These are phyloP conservation scores for Pestalotiopsis sp. DNA, from an alignment of 2,329 filamentous ascomycete species.

Conservation along the genomic window DNA sequence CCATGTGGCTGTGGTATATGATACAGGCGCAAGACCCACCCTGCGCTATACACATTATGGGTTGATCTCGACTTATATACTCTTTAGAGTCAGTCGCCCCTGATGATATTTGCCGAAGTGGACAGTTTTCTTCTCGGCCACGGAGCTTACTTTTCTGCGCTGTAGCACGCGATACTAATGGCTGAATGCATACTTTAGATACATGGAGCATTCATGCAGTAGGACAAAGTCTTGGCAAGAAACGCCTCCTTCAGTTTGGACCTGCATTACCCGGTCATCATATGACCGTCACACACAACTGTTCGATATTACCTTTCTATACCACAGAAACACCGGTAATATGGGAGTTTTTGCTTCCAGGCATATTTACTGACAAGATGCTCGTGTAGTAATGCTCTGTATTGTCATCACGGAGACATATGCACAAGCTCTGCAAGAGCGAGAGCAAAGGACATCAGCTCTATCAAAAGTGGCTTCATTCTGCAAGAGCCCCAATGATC, in stretches of 20 bases:
- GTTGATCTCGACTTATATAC: no score
- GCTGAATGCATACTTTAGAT: not conserved
- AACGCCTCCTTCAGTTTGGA: not conserved
- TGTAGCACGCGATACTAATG: not conserved
- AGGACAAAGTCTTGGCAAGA: not conserved
- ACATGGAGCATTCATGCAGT: not conserved
- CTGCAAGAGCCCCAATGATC: not conserved
- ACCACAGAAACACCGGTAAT: not conserved
- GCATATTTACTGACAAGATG: not conserved
- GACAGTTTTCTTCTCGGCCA: no score
- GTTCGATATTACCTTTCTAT: not conserved
- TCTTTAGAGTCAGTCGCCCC: no score
- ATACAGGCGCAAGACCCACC: no score
- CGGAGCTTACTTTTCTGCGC: not conserved
- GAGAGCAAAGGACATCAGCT: not conserved
- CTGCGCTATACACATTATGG: no score
- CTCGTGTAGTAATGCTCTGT: not conserved
- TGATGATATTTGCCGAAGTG: no score
- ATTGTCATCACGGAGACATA: not conserved
- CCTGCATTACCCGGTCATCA: slow-evolving; percentile 2
- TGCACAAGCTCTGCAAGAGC: not conserved
- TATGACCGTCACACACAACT: not conserved
- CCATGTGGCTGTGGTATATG: no score
- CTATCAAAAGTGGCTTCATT: not conserved
- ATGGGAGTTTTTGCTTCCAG: not conserved